Conservation (phyloP, 257 asterid genomes). For the Nicotiana benthamiana region DNA sequence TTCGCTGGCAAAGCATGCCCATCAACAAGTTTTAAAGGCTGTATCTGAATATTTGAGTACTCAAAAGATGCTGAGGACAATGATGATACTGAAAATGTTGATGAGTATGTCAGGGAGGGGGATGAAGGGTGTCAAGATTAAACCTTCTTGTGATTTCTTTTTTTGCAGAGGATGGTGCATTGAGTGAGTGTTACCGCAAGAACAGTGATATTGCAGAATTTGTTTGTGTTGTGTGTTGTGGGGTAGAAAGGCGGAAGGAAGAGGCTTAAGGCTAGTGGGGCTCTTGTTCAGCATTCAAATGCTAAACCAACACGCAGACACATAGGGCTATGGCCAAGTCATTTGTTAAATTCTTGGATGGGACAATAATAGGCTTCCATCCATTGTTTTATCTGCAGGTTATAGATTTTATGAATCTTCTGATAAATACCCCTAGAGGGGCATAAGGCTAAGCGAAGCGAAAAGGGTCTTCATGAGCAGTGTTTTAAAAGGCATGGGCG, state of each 20-base stretch:
- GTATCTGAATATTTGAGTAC: constrained; percentile 1
- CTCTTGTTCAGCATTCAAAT: background rate
- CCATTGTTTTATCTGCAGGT: background rate
- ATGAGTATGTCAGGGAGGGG: background rate
- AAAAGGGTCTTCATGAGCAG: no score
- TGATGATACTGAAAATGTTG: background rate
- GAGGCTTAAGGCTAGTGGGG: background rate
- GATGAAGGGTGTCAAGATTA: background rate
- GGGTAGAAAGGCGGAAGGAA: background rate
- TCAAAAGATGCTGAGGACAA: background rate
- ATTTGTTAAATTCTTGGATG: constrained; percentile 4
- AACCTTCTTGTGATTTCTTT: background rate
- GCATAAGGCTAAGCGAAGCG: no score
- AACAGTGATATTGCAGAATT: background rate
- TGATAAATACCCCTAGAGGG: background rate
- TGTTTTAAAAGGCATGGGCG: no score
- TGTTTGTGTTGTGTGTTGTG: background rate
- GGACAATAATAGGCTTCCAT: constrained; percentile 2
- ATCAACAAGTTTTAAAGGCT: background rate
- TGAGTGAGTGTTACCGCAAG: background rate
- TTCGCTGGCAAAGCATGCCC: no score
- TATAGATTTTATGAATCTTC: background rate
- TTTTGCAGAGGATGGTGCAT: background rate
- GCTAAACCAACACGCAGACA: background rate
- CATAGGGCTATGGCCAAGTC: background rate